Percentiles rank a stretch among this genome's conserved stretches.
phyloP scores from a whole-genome alignment of 352 stramenopile genomes.

The Pythium folliculosum region DNA sequence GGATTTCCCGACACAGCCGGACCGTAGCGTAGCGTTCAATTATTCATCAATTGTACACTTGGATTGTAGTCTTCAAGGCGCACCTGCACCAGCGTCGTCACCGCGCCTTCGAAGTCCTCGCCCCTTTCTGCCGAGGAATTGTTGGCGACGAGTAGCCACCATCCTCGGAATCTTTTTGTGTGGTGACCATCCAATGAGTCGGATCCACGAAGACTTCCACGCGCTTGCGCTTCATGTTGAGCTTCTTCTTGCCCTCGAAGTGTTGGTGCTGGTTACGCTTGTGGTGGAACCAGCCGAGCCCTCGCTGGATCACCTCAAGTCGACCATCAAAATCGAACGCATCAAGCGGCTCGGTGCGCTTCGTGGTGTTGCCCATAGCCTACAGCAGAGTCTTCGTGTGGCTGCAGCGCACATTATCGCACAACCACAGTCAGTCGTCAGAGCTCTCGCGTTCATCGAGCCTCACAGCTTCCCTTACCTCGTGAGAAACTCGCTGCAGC shows the following conservation, averaged over 20 bases:
- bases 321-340: neutral
- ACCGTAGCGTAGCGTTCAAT: too few relatives aligned
- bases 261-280: neutral
- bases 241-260: neutral
- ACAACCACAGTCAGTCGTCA: neutral
- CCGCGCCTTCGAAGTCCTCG: too few relatives aligned
- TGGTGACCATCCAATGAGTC: neutral
- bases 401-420: neutral
- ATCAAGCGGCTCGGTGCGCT: neutral
- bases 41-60: too few relatives aligned
- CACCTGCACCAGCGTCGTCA: too few relatives aligned
- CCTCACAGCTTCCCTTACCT: neutral
- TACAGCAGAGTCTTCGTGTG: neutral
- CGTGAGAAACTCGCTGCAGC: constrained; percentile 4
- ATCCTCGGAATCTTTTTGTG: neutral
- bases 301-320: neutral
- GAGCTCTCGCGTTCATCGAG: neutral
- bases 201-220: too few relatives aligned
- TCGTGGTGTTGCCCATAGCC: neutral
- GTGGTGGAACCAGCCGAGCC: constrained; percentile 7
- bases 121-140: too few relatives aligned
- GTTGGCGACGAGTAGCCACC: too few relatives aligned
- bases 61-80: too few relatives aligned
- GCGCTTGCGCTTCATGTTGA: neutral
- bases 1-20: too few relatives aligned